These are phyloP conservation scores for Penicillium daleae DNA, from an alignment of 495 filamentous ascomycete genomes.

Conservation along the genomic window DNA sequence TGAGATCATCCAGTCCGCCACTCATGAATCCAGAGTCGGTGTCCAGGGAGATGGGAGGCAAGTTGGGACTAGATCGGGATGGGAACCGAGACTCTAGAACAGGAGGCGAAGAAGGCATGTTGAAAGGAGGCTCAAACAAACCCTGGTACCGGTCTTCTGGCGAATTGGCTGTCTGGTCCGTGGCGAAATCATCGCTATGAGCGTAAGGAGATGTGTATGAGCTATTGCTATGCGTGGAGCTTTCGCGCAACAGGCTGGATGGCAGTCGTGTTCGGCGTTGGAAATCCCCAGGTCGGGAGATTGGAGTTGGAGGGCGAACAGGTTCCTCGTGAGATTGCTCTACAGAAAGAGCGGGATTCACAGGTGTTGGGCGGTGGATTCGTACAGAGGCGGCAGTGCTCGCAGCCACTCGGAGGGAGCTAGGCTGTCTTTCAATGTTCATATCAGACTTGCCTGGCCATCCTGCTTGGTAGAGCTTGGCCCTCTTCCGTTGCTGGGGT, in stretches of 20 bases:
- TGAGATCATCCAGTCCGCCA: constrained; percentile 64
- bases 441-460: constrained; percentile 70
- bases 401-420: constrained; percentile 84
- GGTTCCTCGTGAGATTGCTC: constrained; percentile 70
- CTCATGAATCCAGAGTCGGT: constrained; percentile 84
- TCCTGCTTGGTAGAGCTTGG: constrained; percentile 70
- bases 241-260: constrained; percentile 49
- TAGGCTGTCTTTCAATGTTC: constrained; percentile 65
- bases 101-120: constrained; percentile 80
- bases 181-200: constrained; percentile 42
- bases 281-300: constrained; percentile 52
- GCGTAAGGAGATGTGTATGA: constrained; percentile 54
- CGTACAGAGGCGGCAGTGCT: constrained; percentile 87
- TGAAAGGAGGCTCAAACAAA: constrained; percentile 53
- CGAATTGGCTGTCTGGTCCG: constrained; percentile 40
- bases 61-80: constrained; percentile 70
- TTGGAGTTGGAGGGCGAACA: constrained; percentile 80
- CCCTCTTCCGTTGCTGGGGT: constrained; percentile 65
- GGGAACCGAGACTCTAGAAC: constrained; percentile 62
- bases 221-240: constrained; percentile 39
- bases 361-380: constrained; percentile 75
- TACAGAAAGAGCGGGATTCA: constrained; percentile 55
- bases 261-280: constrained; percentile 37
- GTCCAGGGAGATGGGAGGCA: constrained; percentile 64
- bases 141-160: constrained; percentile 56